A percentile compares a stretch with the other conserved stretches of the same genome.
These are phyloP conservation scores for Purpureocillium takamizusanense DNA, from an alignment of 2,329 filamentous ascomycete species.

Conservation along the genomic window DNA sequence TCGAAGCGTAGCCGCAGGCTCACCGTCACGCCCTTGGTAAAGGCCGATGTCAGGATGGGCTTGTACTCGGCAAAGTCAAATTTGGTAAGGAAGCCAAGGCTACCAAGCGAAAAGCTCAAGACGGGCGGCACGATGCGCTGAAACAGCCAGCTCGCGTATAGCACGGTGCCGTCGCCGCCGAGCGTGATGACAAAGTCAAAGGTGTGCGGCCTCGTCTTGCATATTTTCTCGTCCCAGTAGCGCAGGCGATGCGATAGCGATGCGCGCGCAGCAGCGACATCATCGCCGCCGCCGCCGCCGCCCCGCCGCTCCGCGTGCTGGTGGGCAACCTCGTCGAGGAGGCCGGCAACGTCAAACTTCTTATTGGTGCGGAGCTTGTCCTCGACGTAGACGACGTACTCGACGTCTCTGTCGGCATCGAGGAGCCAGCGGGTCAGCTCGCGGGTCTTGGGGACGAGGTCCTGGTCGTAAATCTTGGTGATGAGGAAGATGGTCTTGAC, in stretches of 20 bases:
- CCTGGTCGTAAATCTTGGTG: slow-evolving; percentile 84
- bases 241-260: slow-evolving; percentile 48
- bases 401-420: slow-evolving; percentile 53
- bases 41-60: slow-evolving; percentile 60
- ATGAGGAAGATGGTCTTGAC: slow-evolving; percentile 80
- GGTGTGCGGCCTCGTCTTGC: slow-evolving; percentile 65
- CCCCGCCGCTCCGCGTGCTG: slow-evolving; percentile 26
- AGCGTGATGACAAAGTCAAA: slow-evolving; percentile 93
- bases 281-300: slow-evolving; percentile 22
- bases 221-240: slow-evolving; percentile 79
- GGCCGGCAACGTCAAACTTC: slow-evolving; percentile 61
- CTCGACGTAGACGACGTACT: slow-evolving; percentile 78
- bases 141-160: slow-evolving; percentile 95
- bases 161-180: slow-evolving; percentile 90
- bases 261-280: slow-evolving; percentile 22
- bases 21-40: slow-evolving; percentile 78
- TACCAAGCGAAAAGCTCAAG: slow-evolving; percentile 83
- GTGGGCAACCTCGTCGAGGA: slow-evolving; percentile 51
- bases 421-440: slow-evolving; percentile 77
- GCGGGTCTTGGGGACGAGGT: slow-evolving; percentile 66
- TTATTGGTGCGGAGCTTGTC: slow-evolving; percentile 62
- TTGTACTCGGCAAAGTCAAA: slow-evolving; percentile 80
- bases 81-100: slow-evolving; percentile 89
- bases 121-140: slow-evolving; percentile 92
- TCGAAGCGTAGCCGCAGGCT: slow-evolving; percentile 85